Evolutionary conservation across 768 basidiomycete genomes (phyloP), one percentile per base, ranked within the genome.

Genomic region (Favolaschia claudopus): DNA sequence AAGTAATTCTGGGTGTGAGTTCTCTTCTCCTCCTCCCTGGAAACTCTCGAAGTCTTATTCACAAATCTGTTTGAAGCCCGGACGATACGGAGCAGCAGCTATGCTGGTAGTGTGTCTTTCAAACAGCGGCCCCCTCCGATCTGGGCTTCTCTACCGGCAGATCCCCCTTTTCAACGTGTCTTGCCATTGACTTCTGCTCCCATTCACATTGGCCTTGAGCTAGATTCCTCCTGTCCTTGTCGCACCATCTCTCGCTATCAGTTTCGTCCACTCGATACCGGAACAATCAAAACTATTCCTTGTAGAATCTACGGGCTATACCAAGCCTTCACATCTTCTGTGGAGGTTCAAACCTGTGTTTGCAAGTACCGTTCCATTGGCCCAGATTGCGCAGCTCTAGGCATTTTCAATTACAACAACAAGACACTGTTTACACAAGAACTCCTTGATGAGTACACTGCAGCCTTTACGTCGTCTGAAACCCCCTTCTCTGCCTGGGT

Each of bases 401-500:
- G 75, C 1, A 10, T 77, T 1, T 75, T 78, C 57, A 78, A 78
- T 55, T 69, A 64, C 33, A 76, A 78, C 38, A 76, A 77, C 58
- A 48, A 37, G 3, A 44, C 58, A 5, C 32, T 76, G 5, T 69
- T 77, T 47, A 59, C 74, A 2, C 74, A 76, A 39, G 67, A 74
- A 14, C 57, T 77, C 5, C 61, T 78, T 4, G 69, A 78, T 27
- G 72, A 73, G 33, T 78, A 75, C 42, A 76, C 73, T 1, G 66
- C 58, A 25, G 57, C 61, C 0, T 77, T 59, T 46, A 74, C 72
- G 13, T 51, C 70, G 10, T 77, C 77, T 1, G 74, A 78, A 60
- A 76, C 70, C 0, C 76, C 75, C 1, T 77, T 78, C 54, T 55
- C 63, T 4, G 65, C 75, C 22, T 74, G 69, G 69, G 65, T 69